Evolutionary conservation across 1,284 basidiomycete genomes (phyloP).

Genomic region (Rhodotorula sp.): DNA sequence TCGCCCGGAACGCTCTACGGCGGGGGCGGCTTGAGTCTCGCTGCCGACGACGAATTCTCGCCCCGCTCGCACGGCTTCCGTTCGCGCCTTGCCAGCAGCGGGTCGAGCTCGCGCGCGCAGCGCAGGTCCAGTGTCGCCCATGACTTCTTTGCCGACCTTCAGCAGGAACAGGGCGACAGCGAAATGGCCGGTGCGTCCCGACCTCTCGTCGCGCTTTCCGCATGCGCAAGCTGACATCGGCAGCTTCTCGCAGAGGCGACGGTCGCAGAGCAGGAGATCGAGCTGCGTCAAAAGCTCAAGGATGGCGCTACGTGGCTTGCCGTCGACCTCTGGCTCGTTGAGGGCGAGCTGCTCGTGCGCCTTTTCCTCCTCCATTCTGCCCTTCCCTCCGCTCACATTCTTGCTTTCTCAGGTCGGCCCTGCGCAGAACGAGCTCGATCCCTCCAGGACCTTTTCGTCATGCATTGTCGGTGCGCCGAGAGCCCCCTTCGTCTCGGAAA

Average conservation of each 20-base stretch:
- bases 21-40: too few species aligned
- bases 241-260: slow-evolving; percentile 1
- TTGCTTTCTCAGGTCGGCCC: slow-evolving; percentile 9
- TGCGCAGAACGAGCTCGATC: neutral
- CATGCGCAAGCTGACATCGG: neutral
- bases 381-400: neutral
- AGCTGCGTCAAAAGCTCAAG: slow-evolving; percentile 6
- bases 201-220: neutral
- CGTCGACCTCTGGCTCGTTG: slow-evolving; percentile 26
- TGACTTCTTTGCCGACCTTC: neutral
- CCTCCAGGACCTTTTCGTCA: slow-evolving; percentile 18
- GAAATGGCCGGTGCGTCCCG: neutral
- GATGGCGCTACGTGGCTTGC: slow-evolving; percentile 20
- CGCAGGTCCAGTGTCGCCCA: neutral
- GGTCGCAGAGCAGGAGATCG: slow-evolving; percentile 3
- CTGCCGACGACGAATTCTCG: neutral
- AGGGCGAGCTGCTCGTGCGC: slow-evolving; percentile 31
- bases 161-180: neutral
- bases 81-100: neutral
- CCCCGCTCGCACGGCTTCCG: neutral
- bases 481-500: too few species aligned
- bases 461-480: slow-evolving; percentile 19
- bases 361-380: too few species aligned
- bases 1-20: neutral
- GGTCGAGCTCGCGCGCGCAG: neutral